Evolutionary conservation across 768 basidiomycete species (phyloP).

Genomic region (Lactarius psammicola): DNA sequence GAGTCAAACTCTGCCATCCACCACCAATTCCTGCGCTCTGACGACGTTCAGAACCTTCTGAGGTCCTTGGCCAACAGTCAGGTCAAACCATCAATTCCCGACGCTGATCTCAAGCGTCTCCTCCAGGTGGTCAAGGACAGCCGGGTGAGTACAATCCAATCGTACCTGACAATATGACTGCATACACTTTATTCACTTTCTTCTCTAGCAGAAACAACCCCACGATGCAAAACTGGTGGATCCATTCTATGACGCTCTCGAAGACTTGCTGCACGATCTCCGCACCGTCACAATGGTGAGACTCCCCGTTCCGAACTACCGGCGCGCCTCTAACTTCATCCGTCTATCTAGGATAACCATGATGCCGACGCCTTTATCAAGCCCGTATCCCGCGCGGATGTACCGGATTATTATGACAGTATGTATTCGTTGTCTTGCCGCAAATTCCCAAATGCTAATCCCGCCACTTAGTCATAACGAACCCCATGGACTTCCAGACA

Average conservation of each 20-base stretch:
- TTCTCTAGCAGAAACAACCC: slow-evolving; percentile 39
- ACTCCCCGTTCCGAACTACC: slow-evolving; percentile 34
- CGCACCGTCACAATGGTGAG: slow-evolving; percentile 69
- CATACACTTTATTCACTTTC: slow-evolving; percentile 32
- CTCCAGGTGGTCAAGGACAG: slow-evolving; percentile 83
- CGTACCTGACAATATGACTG: slow-evolving; percentile 24
- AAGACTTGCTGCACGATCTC: slow-evolving; percentile 83
- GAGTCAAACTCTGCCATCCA: slow-evolving; percentile 36
- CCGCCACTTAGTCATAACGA: slow-evolving; percentile 68
- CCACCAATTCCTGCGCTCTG: slow-evolving; percentile 24
- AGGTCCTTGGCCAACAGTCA: slow-evolving; percentile 81
- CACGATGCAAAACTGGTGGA: slow-evolving; percentile 75
- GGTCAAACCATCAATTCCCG: slow-evolving; percentile 55
- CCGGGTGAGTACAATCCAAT: slow-evolving; percentile 58
- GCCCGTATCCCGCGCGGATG: slow-evolving; percentile 86
- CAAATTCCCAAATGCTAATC: not conserved
- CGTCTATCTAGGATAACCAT: slow-evolving; percentile 62
- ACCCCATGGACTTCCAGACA: slow-evolving; percentile 94
- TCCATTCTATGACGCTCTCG: slow-evolving; percentile 91
- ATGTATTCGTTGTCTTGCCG: slow-evolving; percentile 33
- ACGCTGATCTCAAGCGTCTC: slow-evolving; percentile 76
- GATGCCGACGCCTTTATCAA: slow-evolving; percentile 93
- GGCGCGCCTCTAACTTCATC: slow-evolving; percentile 32
- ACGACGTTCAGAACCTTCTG: slow-evolving; percentile 69
- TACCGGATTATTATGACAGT: slow-evolving; percentile 94